These are phyloP conservation scores for Salvia miltiorrhiza DNA, from an alignment of 257 asterid species.

Conservation along the genomic window DNA sequence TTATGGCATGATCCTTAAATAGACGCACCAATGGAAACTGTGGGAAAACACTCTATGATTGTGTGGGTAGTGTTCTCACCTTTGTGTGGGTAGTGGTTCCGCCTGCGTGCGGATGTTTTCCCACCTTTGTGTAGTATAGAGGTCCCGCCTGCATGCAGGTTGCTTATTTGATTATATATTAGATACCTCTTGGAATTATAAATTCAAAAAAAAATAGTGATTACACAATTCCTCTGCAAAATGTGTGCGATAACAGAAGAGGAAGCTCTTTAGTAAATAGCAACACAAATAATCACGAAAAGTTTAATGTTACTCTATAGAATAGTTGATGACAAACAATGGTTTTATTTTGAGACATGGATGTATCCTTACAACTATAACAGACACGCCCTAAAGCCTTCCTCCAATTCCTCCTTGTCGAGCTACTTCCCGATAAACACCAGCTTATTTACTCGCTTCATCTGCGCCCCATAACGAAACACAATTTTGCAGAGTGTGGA, in stretches of 20 bases:
- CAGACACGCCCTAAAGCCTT: slow-evolving; percentile 82
- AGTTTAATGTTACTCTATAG: neutral
- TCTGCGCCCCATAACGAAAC: slow-evolving; percentile 67
- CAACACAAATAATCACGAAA: neutral
- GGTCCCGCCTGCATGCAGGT: no score
- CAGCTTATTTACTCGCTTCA: slow-evolving; percentile 77
- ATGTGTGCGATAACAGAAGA: no score
- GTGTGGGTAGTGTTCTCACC: no score
- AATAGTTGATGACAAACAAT: neutral
- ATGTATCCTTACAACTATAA: slow-evolving; percentile 15
- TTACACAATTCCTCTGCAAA: no score
- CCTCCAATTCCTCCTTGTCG: slow-evolving; percentile 61
- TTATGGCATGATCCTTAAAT: neutral
- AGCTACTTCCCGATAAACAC: slow-evolving; percentile 95
- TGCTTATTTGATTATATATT: no score
- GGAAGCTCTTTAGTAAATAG: neutral
- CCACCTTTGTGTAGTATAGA: no score
- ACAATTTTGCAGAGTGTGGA: no score
- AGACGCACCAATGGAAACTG: neutral
- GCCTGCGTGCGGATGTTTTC: no score
- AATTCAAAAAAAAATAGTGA: no score
- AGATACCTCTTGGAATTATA: no score
- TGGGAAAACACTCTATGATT: neutral
- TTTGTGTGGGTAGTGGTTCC: no score
- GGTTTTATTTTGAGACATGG: neutral